Conservation (phyloP, 2,329 filamentous ascomycete genomes). For the Ustulina deusta region DNA sequence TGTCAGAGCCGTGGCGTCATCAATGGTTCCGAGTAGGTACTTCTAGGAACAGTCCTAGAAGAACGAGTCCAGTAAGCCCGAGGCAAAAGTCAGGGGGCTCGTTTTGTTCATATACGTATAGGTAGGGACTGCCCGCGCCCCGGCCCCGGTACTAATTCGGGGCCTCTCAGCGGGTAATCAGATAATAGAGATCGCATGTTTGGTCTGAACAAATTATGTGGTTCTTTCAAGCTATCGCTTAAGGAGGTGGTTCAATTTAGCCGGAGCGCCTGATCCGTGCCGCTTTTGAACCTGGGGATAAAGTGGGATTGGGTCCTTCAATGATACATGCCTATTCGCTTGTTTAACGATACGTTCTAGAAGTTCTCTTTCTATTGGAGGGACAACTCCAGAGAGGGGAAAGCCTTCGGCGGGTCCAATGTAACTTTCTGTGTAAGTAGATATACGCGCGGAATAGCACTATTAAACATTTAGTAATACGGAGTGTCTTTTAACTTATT, state of each 20-base stretch:
- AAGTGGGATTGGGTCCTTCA: conserved; percentile 29
- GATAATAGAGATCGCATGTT: conserved; percentile 42
- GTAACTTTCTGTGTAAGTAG: conserved; percentile 16
- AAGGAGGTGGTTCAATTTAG: conserved; percentile 47
- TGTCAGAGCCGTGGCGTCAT: conserved; percentile 33
- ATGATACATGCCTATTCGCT: conserved; percentile 1
- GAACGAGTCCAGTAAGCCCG: conserved; percentile 25
- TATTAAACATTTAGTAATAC: neutral
- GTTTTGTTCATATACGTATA: conserved; percentile 39
- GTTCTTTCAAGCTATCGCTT: conserved; percentile 35
- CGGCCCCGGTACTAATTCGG: conserved; percentile 44
- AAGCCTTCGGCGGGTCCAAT: neutral
- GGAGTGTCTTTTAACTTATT: neutral
- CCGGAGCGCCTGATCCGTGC: conserved; percentile 45
- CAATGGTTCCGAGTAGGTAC: neutral
- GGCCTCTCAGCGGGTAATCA: conserved; percentile 48
- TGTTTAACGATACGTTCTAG: neutral
- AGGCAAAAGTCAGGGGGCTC: conserved; percentile 28
- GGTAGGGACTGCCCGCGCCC: conserved; percentile 5
- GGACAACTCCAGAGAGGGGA: conserved; percentile 19
- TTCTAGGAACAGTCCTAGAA: conserved; percentile 16
- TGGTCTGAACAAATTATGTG: conserved; percentile 39
- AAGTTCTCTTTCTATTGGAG: conserved; percentile 25
- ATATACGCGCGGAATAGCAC: neutral
- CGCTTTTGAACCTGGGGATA: conserved; percentile 31